A percentile compares a stretch with the other conserved stretches of the same genome.
These are phyloP conservation scores for Mycena indigotica DNA, from an alignment of 768 basidiomycete genomes.

Conservation along the genomic window DNA sequence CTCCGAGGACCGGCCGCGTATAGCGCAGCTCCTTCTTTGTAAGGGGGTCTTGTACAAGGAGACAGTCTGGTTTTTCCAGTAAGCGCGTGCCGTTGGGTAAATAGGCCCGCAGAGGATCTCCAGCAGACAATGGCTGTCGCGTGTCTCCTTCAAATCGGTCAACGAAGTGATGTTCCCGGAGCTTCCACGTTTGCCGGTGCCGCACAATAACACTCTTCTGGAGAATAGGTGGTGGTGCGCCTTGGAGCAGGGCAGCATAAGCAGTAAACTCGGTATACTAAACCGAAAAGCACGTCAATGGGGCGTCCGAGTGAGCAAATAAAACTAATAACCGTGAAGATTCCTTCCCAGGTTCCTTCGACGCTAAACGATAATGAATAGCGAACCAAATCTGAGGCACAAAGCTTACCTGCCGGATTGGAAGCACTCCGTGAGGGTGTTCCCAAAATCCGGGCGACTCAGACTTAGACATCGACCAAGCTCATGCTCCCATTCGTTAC, in stretches of 20 bases:
- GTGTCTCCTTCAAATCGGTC: conserved; percentile 31
- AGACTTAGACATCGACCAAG: conserved; percentile 60
- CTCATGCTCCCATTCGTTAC: conserved; percentile 69
- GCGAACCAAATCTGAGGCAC: neutral
- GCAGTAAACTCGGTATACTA: conserved; percentile 85
- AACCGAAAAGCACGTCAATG: neutral
- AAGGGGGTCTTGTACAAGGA: conserved; percentile 51
- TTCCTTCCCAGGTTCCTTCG: conserved; percentile 80
- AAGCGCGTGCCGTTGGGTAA: conserved; percentile 58
- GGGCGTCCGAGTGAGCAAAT: neutral
- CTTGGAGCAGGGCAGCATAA: conserved; percentile 76
- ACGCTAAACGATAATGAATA: conserved; percentile 41
- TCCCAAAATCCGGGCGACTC: conserved; percentile 33
- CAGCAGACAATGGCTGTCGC: conserved; percentile 48
- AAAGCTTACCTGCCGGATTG: conserved; percentile 54
- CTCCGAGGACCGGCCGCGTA: conserved; percentile 26
- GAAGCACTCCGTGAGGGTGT: conserved; percentile 49
- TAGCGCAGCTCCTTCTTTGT: conserved; percentile 34
- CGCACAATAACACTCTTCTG: conserved; percentile 75
- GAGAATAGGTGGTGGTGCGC: conserved; percentile 64
- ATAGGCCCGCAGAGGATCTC: conserved; percentile 64
- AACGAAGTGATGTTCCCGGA: conserved; percentile 72
- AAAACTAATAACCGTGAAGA: conserved; percentile 66
- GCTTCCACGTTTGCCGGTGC: conserved; percentile 89
- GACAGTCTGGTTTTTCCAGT: conserved; percentile 47